A percentile compares a stretch with the other conserved stretches of the same genome.
These are phyloP conservation scores for Globisporangium radiosum DNA, from an alignment of 352 stramenopile genomes.

Conservation along the genomic window DNA sequence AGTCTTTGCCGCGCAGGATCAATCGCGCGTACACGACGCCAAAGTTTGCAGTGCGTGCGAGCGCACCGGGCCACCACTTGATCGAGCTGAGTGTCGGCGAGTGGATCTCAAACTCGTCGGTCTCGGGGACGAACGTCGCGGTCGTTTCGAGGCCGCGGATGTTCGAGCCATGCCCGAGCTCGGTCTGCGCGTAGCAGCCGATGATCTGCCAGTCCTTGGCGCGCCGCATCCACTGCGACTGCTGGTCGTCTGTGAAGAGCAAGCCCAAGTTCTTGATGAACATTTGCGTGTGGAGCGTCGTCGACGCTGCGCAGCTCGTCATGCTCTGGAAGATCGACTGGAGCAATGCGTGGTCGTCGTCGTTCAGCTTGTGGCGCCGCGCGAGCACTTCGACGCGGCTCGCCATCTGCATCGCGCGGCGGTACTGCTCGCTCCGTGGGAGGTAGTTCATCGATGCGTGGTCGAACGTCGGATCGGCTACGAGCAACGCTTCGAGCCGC, in stretches of 20 bases:
- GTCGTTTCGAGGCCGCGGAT: slow-evolving; percentile 88
- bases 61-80: slow-evolving; percentile 96
- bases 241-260: slow-evolving; percentile 23
- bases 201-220: slow-evolving; percentile 55
- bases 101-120: slow-evolving; percentile 93
- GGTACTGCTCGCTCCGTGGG: slow-evolving; percentile 56
- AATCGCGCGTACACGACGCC: slow-evolving; percentile 82
- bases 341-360: no score
- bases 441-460: slow-evolving; percentile 63
- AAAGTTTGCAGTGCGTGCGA: slow-evolving; percentile 93
- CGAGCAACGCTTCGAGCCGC: slow-evolving; percentile 51
- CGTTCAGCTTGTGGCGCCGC: slow-evolving; percentile 35
- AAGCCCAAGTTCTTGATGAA: slow-evolving; percentile 61
- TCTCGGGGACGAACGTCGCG: slow-evolving; percentile 33
- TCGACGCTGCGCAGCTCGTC: slow-evolving; percentile 47
- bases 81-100: slow-evolving; percentile 91
- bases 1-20: slow-evolving; percentile 73
- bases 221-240: not conserved
- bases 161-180: slow-evolving; percentile 94
- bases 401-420: slow-evolving; percentile 46
- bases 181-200: slow-evolving; percentile 94
- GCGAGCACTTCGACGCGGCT: slow-evolving; percentile 51
- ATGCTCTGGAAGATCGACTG: slow-evolving; percentile 28
- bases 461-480: slow-evolving; percentile 49
- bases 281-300: slow-evolving; percentile 65